Percentiles rank a stretch among this genome's conserved stretches.
Evolutionary conservation across 202 grass and related monocot genomes (phyloP).

Genomic region (Musa balbisiana): DNA sequence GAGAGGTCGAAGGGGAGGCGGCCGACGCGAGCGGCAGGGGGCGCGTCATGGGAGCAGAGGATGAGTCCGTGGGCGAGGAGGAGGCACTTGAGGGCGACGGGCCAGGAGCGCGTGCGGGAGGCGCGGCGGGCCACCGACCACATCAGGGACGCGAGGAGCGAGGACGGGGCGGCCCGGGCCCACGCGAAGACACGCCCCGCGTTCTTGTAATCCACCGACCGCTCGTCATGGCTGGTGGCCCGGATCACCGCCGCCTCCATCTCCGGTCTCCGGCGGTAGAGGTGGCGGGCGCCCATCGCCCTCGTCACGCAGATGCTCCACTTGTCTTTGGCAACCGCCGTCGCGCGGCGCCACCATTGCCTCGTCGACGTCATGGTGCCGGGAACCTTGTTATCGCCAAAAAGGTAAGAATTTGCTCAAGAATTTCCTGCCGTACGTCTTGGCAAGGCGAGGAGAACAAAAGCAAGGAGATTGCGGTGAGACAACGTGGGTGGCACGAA

Average conservation of each 20-base stretch:
- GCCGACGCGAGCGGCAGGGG: conserved; percentile 26
- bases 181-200: conserved; percentile 56
- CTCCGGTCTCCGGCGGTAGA: conserved; percentile 22
- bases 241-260: conserved; percentile 76
- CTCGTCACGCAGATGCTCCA: conserved; percentile 52
- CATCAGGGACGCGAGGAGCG: conserved; percentile 49
- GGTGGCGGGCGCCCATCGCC: conserved; percentile 23
- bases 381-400: not conserved
- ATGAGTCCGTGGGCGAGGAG: conserved; percentile 84
- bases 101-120: conserved; percentile 60
- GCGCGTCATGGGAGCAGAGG: conserved; percentile 42
- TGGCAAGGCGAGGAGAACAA: too few species aligned
- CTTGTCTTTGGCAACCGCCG: conserved; percentile 53
- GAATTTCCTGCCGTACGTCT: too few species aligned
- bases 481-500: not conserved
- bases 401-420: too few species aligned
- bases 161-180: conserved; percentile 40
- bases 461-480: too few species aligned
- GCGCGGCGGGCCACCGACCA: conserved; percentile 53
- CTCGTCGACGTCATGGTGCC: conserved; percentile 35
- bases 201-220: conserved; percentile 42
- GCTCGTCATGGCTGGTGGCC: conserved; percentile 75
- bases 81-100: conserved; percentile 72
- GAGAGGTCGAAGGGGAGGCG: conserved; percentile 85
- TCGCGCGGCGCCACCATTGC: conserved; percentile 55